Percentiles rank a stretch among this genome's conserved stretches.
These are phyloP conservation scores for Pyrenochaeta sp. DNA, from an alignment of 2,329 filamentous ascomycete species.

Conservation along the genomic window DNA sequence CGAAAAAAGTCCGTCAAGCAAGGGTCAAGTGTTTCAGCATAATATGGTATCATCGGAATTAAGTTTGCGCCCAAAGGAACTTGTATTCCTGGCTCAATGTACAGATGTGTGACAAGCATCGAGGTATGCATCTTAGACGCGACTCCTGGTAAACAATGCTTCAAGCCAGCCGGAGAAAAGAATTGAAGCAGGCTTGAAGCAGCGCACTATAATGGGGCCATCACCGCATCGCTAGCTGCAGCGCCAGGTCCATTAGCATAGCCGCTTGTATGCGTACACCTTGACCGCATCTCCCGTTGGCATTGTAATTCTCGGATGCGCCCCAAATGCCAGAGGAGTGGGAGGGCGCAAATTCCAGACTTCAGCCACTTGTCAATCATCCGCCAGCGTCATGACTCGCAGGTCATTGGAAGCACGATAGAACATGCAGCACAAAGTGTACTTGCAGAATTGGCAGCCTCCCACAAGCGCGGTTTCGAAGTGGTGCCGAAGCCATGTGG, in stretches of 20 bases:
- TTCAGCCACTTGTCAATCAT: conserved; percentile 2
- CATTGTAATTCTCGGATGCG: not conserved
- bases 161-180: conserved; percentile 9
- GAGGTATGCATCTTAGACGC: not conserved
- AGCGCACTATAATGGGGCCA: conserved; percentile 17
- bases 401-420: not conserved
- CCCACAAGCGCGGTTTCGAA: conserved; percentile 27
- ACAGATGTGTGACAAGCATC: not conserved
- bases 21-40: not conserved
- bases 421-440: not conserved
- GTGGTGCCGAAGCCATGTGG: conserved; percentile 18
- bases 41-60: not conserved
- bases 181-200: not conserved
- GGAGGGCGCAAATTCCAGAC: not conserved
- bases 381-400: conserved; percentile 11
- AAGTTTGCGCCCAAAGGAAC: conserved; percentile 1
- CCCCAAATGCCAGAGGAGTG: not conserved
- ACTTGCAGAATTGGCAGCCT: conserved; percentile 9
- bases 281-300: not conserved
- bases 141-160: conserved; percentile 12
- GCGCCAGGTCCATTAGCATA: not conserved
- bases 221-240: conserved; percentile 18
- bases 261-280: not conserved
- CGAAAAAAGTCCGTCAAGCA: not conserved
- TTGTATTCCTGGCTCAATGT: not conserved